Evolutionary conservation across 805 yeast genomes (phyloP).

Genomic region (Candida tallmaniae): DNA sequence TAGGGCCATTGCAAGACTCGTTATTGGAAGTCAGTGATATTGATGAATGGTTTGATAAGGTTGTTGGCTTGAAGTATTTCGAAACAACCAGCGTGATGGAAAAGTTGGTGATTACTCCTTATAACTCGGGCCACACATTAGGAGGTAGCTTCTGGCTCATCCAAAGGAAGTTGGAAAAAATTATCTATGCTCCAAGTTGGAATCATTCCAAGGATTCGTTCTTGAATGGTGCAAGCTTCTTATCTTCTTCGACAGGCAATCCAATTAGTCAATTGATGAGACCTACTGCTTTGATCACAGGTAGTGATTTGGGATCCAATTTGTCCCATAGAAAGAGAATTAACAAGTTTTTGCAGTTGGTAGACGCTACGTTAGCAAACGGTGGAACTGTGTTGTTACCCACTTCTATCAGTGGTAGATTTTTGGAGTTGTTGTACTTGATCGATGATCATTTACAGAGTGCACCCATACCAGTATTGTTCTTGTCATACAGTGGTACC

Average conservation of each 20-base stretch:
- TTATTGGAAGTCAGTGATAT: constrained; percentile 65
- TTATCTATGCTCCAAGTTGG: constrained; percentile 92
- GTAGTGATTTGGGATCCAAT: constrained; percentile 62
- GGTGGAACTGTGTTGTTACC: constrained; percentile 86
- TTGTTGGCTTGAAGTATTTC: constrained; percentile 67
- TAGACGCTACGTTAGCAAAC: constrained; percentile 60
- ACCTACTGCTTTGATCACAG: constrained; percentile 81
- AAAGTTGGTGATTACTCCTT: constrained; percentile 68
- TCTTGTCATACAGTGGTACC: constrained; percentile 75
- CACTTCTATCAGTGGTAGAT: constrained; percentile 72
- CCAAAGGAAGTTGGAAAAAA: constrained; percentile 66
- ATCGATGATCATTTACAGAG: constrained; percentile 63
- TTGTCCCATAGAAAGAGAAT: constrained; percentile 59
- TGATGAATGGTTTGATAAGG: constrained; percentile 72
- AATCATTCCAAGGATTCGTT: constrained; percentile 89
- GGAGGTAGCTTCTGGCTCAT: constrained; percentile 93
- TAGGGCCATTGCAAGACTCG: constrained; percentile 65
- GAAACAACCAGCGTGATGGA: constrained; percentile 65
- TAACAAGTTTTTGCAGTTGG: constrained; percentile 56
- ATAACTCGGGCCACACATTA: constrained; percentile 85
- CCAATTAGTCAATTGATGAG: constrained; percentile 62
- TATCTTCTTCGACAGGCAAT: constrained; percentile 43
- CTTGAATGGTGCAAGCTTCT: constrained; percentile 43
- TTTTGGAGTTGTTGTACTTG: constrained; percentile 71
- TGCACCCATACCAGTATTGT: constrained; percentile 63